Base-by-base conservation (phyloP, 805 yeast species). In the Pichia gijzeniarum region DNA sequence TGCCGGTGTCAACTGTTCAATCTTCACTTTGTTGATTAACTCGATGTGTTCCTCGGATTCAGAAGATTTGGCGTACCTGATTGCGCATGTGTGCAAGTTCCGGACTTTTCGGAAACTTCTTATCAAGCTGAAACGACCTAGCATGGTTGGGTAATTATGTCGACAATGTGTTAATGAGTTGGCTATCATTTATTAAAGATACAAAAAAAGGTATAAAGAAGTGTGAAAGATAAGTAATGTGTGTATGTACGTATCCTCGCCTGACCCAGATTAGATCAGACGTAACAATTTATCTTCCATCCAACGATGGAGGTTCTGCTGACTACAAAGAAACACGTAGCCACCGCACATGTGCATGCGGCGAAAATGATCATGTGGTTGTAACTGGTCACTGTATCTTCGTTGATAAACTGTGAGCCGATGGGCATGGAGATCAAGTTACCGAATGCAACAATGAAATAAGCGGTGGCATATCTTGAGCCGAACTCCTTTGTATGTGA, bases 381-480 rank as follows among this genome's bases (percentile, higher is more conserved):
- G 20, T 54, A 59, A 33, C 54, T 48, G 2, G 34, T 22, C 21
- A 58, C 46, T 0, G 59, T 49, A 31, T 53, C 56, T 1, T 41
- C 38, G 16, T 55, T 72, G 40, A 75, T 69, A 35, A 75, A 62
- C 2, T 71, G 69, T 50, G 80, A 78, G 12, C 73, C 70, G 38
- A 72, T 61, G 10, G 80, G 79, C 44, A 76, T 65, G 4, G 70
- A 64, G 14, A 72, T 67, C 18, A 77, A 59, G 27, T 69, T 64
- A 19, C 72, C 64, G 39, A 78, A 61, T 43, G 86, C 74, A 17
- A 76, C 79, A 48, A 79, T 58, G 45, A 77, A 77, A 59, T 79
- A 82, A 53, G 79, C 71, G n/a, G 86, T 73, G 0, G 89, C 89
- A 54, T 76, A 83, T 18, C 83, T 64, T 48, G 76, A 77, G 22